phyloP scores from a whole-genome alignment of 129 eudicot species.

The Helianthus annuus region HanXRQr2.0-SUNRISE NC_035445.2:88827213-88827712 shows the following conservation, averaged over 20 bases:
- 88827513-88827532: background rate
- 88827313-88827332: background rate
- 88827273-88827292: background rate
- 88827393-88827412: slow-evolving; percentile 91
- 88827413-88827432: slow-evolving; percentile 79
- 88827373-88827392: slow-evolving; percentile 92
- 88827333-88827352: slow-evolving; percentile 70
- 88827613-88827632: slow-evolving; percentile 92
- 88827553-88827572: slow-evolving; percentile 95
- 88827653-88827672: background rate
- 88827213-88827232: slow-evolving; percentile 63
- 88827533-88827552: slow-evolving; percentile 71
- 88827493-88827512: background rate
- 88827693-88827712: background rate
- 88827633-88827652: slow-evolving; percentile 79
- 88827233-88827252: slow-evolving; percentile 88
- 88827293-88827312: background rate
- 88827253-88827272: slow-evolving; percentile 36
- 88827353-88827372: slow-evolving; percentile 70
- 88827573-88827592: slow-evolving; percentile 99
- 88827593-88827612: slow-evolving; percentile 97
- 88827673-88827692: background rate
- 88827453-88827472: slow-evolving; percentile 68
- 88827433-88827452: slow-evolving; percentile 99
- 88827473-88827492: background rate